Base-by-base conservation (phyloP, 495 filamentous ascomycete genomes). In the Viridothelium virens region DNA sequence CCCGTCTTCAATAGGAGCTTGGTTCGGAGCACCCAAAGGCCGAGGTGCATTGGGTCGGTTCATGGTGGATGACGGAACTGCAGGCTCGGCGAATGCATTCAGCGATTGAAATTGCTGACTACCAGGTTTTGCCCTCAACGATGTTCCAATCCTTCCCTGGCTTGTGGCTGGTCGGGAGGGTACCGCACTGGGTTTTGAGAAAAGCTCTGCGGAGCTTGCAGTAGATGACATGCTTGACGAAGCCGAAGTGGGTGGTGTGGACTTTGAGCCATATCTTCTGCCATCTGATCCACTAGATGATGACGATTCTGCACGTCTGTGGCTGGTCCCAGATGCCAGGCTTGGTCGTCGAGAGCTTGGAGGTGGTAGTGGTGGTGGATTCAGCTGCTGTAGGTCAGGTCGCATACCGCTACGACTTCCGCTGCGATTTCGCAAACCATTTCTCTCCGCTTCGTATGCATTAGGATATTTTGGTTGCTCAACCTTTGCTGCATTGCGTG, bases 221-320 rank as follows among this genome's bases (percentile, higher is more conserved):
- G 70, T 69, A 16, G 39, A 48, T 25, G 68, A 72, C 25, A 44
- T 67, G 16, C 62, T 67, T 36, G 70, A 72, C 5, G 70, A 70
- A 1, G 63, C 67, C 2, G 70, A 72, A 38, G 34, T 65, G 10
- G 66, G 66, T 14, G 70, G 67, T 11, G 47, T 38, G 47, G 53
- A 59, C 36, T 59, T 59, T 36, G 53, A 59, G 9, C 53, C 53
- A 36, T 11, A 33, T 36, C 53, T 59, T 18, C 53, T 59, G 53
- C 31, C 31, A 36, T 59, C 53, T 33, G 53, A 59, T 2, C 53
- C 53, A 14, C 53, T 59, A 0, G 53, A 59, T 36, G 53, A 59
- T 5, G 53, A 59, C 18, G 53, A 59, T 7, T 7, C 31, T 59
- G 53, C 53, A 7, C 53, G 53, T 6, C 53, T 59, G 31, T 59